Evolutionary conservation across 345 rosid species (phyloP).

Genomic region (Populus nigra): DNA sequence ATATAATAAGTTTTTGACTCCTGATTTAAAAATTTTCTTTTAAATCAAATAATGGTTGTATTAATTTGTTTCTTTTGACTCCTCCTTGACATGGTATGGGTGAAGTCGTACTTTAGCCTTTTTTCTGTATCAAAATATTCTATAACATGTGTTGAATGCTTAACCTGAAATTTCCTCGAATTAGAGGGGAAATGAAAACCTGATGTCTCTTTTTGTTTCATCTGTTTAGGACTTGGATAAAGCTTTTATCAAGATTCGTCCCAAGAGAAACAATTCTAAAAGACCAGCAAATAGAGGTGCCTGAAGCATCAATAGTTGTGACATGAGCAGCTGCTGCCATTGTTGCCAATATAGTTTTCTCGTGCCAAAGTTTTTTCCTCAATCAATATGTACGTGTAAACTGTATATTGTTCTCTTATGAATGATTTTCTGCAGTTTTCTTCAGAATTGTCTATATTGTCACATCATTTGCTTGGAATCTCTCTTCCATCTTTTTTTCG

Average conservation of each 20-base stretch:
- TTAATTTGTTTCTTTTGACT: background rate
- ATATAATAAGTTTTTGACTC: background rate
- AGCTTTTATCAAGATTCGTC: constrained; percentile 52
- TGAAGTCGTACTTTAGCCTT: background rate
- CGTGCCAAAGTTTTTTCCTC: background rate
- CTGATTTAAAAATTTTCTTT: no score
- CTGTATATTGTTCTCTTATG: background rate
- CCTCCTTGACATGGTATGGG: background rate
- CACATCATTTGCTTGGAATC: background rate
- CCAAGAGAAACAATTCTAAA: constrained; percentile 55
- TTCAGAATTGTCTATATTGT: background rate
- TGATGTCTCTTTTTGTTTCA: background rate
- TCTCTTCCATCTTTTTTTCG: background rate
- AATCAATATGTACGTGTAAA: background rate
- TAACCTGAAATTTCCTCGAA: background rate
- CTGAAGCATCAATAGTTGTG: background rate
- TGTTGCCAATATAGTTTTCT: constrained; percentile 1
- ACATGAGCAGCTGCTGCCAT: background rate
- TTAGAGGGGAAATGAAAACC: background rate
- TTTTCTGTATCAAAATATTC: background rate
- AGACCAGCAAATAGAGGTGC: constrained; percentile 20
- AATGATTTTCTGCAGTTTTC: background rate
- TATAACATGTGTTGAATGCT: no score
- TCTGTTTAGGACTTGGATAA: constrained; percentile 45
- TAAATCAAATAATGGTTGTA: background rate